Evolutionary conservation across 371 early-diverging fungal species (phyloP).

Genomic region (Hamiltosporidium tvaerminnensis): DNA sequence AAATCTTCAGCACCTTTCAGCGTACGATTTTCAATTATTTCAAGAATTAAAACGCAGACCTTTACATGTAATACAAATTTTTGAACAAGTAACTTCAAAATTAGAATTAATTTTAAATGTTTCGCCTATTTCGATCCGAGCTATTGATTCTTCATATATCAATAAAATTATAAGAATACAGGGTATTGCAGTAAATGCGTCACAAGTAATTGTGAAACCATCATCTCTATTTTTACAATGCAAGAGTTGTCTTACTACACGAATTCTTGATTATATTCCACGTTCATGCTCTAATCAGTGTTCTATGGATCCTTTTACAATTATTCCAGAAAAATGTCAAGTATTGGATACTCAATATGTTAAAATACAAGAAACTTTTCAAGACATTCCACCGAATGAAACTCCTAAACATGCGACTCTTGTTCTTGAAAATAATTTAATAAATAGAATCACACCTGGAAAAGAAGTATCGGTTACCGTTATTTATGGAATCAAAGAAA

Average conservation of each 20-base stretch:
- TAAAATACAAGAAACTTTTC: conserved; percentile 91
- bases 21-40: not conserved
- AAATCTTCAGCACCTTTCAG: not conserved
- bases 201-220: conserved; percentile 41
- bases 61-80: not conserved
- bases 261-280: conserved; percentile 12
- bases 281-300: conserved; percentile 46
- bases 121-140: not conserved
- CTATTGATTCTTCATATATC: not conserved
- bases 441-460: conserved; percentile 71
- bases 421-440: conserved; percentile 58
- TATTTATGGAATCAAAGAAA: conserved; percentile 53
- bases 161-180: conserved; percentile 48
- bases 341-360: conserved; percentile 90
- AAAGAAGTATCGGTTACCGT: conserved; percentile 78
- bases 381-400: conserved; percentile 92
- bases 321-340: conserved; percentile 76
- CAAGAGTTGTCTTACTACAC: conserved; percentile 31
- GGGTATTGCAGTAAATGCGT: conserved; percentile 50
- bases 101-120: not conserved
- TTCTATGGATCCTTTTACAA: conserved; percentile 72
- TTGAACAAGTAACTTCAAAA: not conserved
- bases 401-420: conserved; percentile 81
- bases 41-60: not conserved
- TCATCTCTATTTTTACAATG: conserved; percentile 43